Percentiles rank a stretch among this genome's conserved stretches.
Evolutionary conservation across 225 moss, liverwort and hornwort genomes (phyloP).

Genomic region (Ulota crispa): DNA sequence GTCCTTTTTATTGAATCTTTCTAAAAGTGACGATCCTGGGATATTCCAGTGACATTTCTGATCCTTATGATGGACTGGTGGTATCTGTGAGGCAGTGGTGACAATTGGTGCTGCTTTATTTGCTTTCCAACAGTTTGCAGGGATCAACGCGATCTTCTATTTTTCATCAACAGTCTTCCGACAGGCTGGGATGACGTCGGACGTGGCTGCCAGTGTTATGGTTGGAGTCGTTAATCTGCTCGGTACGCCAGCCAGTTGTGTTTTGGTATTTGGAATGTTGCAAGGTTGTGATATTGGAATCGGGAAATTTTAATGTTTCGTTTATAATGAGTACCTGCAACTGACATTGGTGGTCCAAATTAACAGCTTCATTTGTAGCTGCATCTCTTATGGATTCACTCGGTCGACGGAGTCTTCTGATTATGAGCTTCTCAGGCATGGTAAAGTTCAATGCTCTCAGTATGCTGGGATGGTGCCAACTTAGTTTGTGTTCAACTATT

Average conservation of each 20-base stretch:
- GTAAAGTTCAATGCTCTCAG: conserved; percentile 35
- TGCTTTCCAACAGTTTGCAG: conserved; percentile 89
- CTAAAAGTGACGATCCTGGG: background rate
- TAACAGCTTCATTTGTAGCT: conserved; percentile 69
- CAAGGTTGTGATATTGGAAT: background rate
- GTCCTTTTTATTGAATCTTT: background rate
- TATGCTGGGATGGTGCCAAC: background rate
- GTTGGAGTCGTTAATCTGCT: conserved; percentile 78
- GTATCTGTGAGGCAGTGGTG: conserved; percentile 67
- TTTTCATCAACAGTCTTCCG: conserved; percentile 85
- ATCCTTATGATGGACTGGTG: conserved; percentile 44
- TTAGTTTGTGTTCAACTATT: background rate
- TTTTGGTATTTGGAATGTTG: background rate
- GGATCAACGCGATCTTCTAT: conserved; percentile 89
- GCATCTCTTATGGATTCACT: conserved; percentile 72
- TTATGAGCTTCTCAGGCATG: conserved; percentile 93
- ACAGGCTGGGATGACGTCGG: conserved; percentile 76
- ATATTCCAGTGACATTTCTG: conserved; percentile 32
- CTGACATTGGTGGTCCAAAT: conserved; percentile 12
- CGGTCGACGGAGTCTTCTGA: conserved; percentile 69
- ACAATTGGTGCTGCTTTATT: conserved; percentile 79
- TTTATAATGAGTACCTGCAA: background rate
- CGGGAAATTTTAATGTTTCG: background rate
- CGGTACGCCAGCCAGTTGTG: conserved; percentile 35
- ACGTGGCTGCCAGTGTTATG: conserved; percentile 72